phyloP scores from a whole-genome alignment of 208 protist species.

The Polymyxa betae region DNA sequence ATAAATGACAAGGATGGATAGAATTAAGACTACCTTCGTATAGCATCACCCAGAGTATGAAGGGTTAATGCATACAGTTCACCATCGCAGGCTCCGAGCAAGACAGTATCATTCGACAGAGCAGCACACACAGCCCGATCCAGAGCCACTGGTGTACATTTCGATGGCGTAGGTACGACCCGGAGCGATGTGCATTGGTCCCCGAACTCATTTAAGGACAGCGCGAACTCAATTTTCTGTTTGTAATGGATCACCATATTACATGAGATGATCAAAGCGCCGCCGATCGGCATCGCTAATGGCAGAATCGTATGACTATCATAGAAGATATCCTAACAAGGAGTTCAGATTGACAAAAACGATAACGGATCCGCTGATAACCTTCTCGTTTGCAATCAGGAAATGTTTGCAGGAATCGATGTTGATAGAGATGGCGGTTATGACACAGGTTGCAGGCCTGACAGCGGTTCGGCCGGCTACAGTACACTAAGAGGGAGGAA shows the following conservation, averaged over 20 bases:
- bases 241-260: not conserved
- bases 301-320: not conserved
- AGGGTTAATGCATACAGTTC: not conserved
- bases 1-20: too few species aligned
- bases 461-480: not conserved
- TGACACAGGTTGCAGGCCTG: not conserved
- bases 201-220: not conserved
- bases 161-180: not conserved
- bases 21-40: too few species aligned
- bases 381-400: slow-evolving; percentile 7
- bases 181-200: not conserved
- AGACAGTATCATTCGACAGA: not conserved
- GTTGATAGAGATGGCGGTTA: not conserved
- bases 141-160: not conserved
- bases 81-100: not conserved
- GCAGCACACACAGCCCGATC: not conserved
- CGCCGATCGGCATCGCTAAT: not conserved
- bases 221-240: not conserved
- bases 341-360: too few species aligned
- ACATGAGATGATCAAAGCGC: not conserved
- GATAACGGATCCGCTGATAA: too few species aligned
- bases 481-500: not conserved
- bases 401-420: not conserved
- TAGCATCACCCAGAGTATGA: not conserved
- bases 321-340: not conserved